Conservation (phyloP, 2,329 filamentous ascomycete species). For the Aschersonia sp. region DNA sequence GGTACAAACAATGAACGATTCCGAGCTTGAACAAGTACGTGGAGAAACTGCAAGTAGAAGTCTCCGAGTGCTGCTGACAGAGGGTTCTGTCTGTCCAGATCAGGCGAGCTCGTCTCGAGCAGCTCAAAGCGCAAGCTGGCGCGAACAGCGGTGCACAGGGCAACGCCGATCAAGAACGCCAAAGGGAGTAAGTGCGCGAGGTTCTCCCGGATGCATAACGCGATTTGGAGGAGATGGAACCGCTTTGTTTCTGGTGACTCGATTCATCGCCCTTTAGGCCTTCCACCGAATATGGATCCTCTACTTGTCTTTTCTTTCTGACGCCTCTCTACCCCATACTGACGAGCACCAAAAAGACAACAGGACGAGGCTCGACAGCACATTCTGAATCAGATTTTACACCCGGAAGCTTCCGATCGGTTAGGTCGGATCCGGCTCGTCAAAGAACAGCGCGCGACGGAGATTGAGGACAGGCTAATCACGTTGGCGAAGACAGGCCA, state of each 20-base stretch:
- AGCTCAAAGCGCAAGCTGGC: slow-evolving; percentile 65
- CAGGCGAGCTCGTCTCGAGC: slow-evolving; percentile 78
- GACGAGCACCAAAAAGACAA: slow-evolving; percentile 16
- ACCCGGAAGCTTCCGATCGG: slow-evolving; percentile 84
- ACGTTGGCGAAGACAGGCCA: slow-evolving; percentile 82
- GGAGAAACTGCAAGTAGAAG: background rate
- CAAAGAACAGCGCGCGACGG: slow-evolving; percentile 77
- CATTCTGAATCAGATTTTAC: slow-evolving; percentile 84
- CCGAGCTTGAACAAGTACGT: slow-evolving; percentile 26
- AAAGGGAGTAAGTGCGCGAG: slow-evolving; percentile 26
- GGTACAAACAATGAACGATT: slow-evolving; percentile 25
- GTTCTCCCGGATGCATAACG: background rate
- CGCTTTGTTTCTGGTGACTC: background rate
- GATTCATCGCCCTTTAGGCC: background rate
- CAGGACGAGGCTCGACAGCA: slow-evolving; percentile 57
- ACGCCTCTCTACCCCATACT: background rate
- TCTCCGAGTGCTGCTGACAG: background rate
- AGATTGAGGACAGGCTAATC: slow-evolving; percentile 87
- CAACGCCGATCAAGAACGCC: slow-evolving; percentile 42
- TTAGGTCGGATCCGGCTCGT: slow-evolving; percentile 90
- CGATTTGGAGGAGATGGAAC: too few relatives aligned
- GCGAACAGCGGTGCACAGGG: slow-evolving; percentile 27
- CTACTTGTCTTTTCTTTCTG: background rate
- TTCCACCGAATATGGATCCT: background rate
- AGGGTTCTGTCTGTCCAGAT: slow-evolving; percentile 40